These are phyloP conservation scores for Medicago arabica DNA, from an alignment of 306 rosid species.

Conservation along the genomic window DNA sequence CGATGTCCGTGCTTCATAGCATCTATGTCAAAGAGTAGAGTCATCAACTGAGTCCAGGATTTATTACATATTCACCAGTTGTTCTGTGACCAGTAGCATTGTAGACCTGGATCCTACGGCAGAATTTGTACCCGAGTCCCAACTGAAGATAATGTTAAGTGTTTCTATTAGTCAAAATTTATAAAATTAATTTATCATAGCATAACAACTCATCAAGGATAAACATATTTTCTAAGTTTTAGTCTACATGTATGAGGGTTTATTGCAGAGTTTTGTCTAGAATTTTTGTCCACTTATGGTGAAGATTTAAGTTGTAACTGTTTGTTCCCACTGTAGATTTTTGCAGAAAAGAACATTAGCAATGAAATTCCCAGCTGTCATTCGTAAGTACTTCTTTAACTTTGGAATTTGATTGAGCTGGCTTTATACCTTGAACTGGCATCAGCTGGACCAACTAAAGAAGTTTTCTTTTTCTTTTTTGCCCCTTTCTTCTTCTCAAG, in stretches of 20 bases:
- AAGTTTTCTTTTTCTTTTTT: slow-evolving; percentile 33
- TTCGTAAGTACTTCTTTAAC: slow-evolving; percentile 63
- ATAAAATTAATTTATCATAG: slow-evolving; percentile 16
- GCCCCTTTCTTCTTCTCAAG: slow-evolving; percentile 29
- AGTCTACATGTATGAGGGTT: slow-evolving; percentile 27
- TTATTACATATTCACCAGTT: slow-evolving; percentile 30
- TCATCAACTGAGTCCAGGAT: slow-evolving; percentile 9
- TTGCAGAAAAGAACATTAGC: slow-evolving; percentile 68
- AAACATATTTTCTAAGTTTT: slow-evolving; percentile 32
- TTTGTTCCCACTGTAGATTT: slow-evolving; percentile 54
- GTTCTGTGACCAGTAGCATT: slow-evolving; percentile 11
- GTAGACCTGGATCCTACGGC: neutral
- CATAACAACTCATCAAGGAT: slow-evolving; percentile 29
- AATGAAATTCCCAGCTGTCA: slow-evolving; percentile 69
- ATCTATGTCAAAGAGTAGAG: slow-evolving; percentile 15
- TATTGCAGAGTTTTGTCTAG: slow-evolving; percentile 22
- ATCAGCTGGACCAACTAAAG: slow-evolving; percentile 38
- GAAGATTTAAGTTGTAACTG: slow-evolving; percentile 45
- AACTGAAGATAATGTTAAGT: slow-evolving; percentile 16
- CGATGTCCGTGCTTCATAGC: too few species aligned
- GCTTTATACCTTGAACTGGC: slow-evolving; percentile 38
- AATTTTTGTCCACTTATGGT: slow-evolving; percentile 7
- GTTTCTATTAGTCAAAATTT: slow-evolving; percentile 16
- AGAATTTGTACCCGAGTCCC: neutral
- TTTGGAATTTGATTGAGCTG: slow-evolving; percentile 30